Conservation (phyloP, 768 basidiomycete genomes). For the Suillus decipiens region DNA sequence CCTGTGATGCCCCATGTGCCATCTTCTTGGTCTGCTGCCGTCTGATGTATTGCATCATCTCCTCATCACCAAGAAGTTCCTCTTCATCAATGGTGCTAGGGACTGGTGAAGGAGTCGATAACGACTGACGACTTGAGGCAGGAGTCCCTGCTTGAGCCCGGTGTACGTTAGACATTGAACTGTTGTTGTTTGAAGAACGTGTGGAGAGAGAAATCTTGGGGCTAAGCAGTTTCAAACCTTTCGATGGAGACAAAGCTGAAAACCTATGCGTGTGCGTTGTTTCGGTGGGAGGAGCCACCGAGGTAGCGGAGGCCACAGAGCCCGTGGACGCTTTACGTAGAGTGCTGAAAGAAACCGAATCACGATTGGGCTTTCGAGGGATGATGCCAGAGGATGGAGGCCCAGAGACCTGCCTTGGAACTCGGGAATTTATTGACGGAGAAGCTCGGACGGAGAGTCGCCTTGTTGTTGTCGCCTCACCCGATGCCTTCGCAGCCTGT, state of each 20-base stretch:
- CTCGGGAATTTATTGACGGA: constrained; percentile 60
- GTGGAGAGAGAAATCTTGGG: constrained; percentile 72
- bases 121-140: constrained; percentile 70
- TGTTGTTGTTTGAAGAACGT: constrained; percentile 48
- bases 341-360: constrained; percentile 76
- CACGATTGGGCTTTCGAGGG: constrained; percentile 70
- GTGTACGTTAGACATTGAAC: constrained; percentile 45
- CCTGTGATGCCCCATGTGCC: constrained; percentile 79
- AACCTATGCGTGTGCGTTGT: constrained; percentile 55
- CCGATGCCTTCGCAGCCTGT: constrained; percentile 42
- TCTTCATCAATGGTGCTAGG: constrained; percentile 82
- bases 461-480: constrained; percentile 39
- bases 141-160: constrained; percentile 59
- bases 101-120: constrained; percentile 84
- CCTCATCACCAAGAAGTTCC: constrained; percentile 88
- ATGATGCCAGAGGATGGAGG: constrained; percentile 47
- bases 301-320: constrained; percentile 70
- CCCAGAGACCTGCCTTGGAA: constrained; percentile 62
- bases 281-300: constrained; percentile 47
- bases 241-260: constrained; percentile 84
- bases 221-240: constrained; percentile 75
- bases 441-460: constrained; percentile 67
- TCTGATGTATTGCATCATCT: constrained; percentile 94
- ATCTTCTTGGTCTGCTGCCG: constrained; percentile 89
- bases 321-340: constrained; percentile 83